These are phyloP conservation scores for Royoungia palumana DNA, from an alignment of 768 basidiomycete species.

Conservation along the genomic window DNA sequence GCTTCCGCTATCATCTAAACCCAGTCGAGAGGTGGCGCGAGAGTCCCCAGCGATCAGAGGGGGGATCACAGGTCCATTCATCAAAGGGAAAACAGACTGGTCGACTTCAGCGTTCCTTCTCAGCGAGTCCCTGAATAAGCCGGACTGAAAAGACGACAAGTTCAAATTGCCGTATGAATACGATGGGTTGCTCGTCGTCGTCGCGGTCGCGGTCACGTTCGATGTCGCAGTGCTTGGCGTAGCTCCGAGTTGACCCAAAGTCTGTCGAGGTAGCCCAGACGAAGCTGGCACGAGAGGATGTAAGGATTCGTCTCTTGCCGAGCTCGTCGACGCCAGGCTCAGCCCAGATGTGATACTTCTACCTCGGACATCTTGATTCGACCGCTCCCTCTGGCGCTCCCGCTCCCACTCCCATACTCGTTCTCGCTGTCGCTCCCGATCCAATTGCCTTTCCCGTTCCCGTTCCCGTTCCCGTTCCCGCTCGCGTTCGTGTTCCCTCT, in stretches of 20 bases:
- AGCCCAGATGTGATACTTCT: slow-evolving; percentile 13
- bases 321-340: slow-evolving; percentile 13
- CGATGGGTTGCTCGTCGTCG: slow-evolving; percentile 12
- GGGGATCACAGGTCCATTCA: slow-evolving; percentile 4
- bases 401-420: slow-evolving; percentile 19
- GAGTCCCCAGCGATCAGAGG: slow-evolving; percentile 8
- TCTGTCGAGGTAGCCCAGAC: slow-evolving; percentile 2
- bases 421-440: slow-evolving; percentile 14
- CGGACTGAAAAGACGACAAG: slow-evolving; percentile 31
- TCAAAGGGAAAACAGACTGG: slow-evolving; percentile 15
- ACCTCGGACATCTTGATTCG: slow-evolving; percentile 14
- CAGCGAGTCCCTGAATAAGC: slow-evolving; percentile 32
- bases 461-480: slow-evolving; percentile 6
- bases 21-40: slow-evolving; percentile 10
- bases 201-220: neutral
- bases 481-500: neutral
- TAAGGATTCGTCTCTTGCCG: slow-evolving; percentile 16
- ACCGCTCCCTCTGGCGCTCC: slow-evolving; percentile 16
- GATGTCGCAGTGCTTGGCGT: neutral
- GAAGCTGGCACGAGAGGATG: neutral
- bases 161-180: slow-evolving; percentile 32
- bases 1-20: slow-evolving; percentile 26
- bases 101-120: slow-evolving; percentile 26
- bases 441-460: slow-evolving; percentile 10
- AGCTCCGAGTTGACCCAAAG: slow-evolving; percentile 7